Conservation (phyloP, 306 rosid species). For the Albizia julibrissin region DNA sequence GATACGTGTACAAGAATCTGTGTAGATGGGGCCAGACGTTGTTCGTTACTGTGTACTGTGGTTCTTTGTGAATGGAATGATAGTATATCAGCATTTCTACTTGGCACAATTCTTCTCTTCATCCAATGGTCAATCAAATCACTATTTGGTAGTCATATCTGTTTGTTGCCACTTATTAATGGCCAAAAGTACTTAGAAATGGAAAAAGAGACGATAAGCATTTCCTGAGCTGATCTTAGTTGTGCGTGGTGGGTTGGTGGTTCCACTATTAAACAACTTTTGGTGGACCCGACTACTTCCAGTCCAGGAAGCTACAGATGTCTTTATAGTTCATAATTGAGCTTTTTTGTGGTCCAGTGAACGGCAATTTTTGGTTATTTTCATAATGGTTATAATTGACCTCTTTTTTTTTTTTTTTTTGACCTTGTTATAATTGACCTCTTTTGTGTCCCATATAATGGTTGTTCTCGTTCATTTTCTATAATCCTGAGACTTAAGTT, state of each 20-base stretch:
- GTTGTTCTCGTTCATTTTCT: not conserved
- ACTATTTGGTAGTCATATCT: conserved; percentile 45
- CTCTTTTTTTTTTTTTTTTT: not conserved
- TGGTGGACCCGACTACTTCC: conserved; percentile 27
- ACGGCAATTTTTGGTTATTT: conserved; percentile 6
- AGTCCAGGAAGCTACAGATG: conserved; percentile 23
- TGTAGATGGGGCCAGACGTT: conserved; percentile 48
- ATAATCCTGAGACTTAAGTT: not conserved
- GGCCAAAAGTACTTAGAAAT: conserved; percentile 41
- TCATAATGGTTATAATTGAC: conserved; percentile 10
- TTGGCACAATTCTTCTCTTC: conserved; percentile 30
- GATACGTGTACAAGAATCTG: conserved; percentile 48
- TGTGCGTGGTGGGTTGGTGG: conserved; percentile 40
- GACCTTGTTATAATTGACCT: not conserved
- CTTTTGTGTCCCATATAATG: not conserved
- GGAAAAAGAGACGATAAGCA: conserved; percentile 40
- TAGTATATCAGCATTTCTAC: conserved; percentile 29
- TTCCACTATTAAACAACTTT: conserved; percentile 53
- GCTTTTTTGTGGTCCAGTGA: not conserved
- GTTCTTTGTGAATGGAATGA: conserved; percentile 43
- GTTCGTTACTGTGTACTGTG: conserved; percentile 46
- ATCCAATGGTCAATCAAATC: conserved; percentile 42
- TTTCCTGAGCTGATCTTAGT: conserved; percentile 42
- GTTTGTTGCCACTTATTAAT: conserved; percentile 49
- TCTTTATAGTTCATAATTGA: conserved; percentile 14